These are phyloP conservation scores for Saturnispora saitoi DNA, from an alignment of 805 yeast genomes.

Conservation along the genomic window DNA sequence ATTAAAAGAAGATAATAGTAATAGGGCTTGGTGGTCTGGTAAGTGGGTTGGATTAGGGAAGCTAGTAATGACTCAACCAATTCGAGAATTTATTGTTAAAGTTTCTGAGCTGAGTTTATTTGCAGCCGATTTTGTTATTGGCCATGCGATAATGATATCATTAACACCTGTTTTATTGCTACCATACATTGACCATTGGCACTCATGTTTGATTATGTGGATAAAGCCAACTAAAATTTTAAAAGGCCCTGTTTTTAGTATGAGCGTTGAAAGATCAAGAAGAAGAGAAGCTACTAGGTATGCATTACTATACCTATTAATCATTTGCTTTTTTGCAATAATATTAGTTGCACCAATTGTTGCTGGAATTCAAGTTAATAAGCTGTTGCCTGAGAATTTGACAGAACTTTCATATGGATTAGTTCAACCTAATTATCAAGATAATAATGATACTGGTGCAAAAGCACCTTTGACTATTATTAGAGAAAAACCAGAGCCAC, in stretches of 20 bases:
- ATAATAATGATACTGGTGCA: conserved; percentile 59
- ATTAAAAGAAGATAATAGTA: conserved; percentile 31
- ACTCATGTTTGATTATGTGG: conserved; percentile 44
- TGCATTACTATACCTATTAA: conserved; percentile 35
- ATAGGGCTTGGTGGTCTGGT: conserved; percentile 49
- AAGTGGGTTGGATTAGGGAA: conserved; percentile 35
- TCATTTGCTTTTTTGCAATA: conserved; percentile 32
- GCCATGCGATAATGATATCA: conserved; percentile 33
- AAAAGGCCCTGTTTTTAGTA: conserved; percentile 33
- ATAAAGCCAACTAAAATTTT: conserved; percentile 32
- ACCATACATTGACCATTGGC: conserved; percentile 42
- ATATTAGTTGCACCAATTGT: conserved; percentile 43
- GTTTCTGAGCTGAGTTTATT: conserved; percentile 37
- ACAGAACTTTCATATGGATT: conserved; percentile 27
- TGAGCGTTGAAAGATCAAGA: conserved; percentile 32
- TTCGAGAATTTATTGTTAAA: conserved; percentile 40
- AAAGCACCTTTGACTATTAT: conserved; percentile 41
- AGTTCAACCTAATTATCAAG: conserved; percentile 52
- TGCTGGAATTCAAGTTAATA: conserved; percentile 15
- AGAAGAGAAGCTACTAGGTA: conserved; percentile 37
- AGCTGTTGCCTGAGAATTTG: conserved; percentile 14
- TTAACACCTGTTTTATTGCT: conserved; percentile 35
- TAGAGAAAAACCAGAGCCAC: conserved; percentile 21
- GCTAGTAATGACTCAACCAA: conserved; percentile 33
- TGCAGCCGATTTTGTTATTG: conserved; percentile 39